Evolutionary conservation across 768 basidiomycete species (phyloP), one percentile per base, ranked within the genome.

Genomic region (Tylopilus felleus): DNA sequence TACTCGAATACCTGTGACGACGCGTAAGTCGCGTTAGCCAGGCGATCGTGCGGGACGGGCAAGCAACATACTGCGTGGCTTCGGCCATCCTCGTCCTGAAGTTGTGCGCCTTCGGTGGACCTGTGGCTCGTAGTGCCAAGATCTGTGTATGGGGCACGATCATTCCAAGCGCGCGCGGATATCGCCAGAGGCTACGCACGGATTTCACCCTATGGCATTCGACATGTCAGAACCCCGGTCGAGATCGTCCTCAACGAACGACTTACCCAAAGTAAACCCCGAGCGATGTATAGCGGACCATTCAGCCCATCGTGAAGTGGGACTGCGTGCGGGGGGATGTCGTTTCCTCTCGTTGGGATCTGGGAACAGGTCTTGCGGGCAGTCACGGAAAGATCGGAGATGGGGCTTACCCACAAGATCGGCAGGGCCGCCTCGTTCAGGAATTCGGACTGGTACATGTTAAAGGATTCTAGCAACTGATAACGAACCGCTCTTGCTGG

Each of bases 281-380:
- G 48, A 17, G 65, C 65, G 48, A 67, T 44, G 40, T 67, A 65
- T 2, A 56, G 38, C n/a, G 48, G 55, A 9, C 55, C 59, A 21
- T 43, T 3, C 2, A 51, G 43, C 16, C 53, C 57, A 22, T n/a
- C 43, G 3, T 28, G n/a, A 7, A 51, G 17, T 3, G 65, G 59
- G 28, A 60, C 60, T 31, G 65, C 63, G 17, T 47, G 28, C 5
- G 65, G 53, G 29, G 65, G 65, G 28, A 66, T 62, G 16, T 51
- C 22, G 21, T 59, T 67, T 1, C 62, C 65, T 49, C 21, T 47
- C 4, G 60, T 54, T 46, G 46, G 53, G 27, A 33, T 56, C 60
- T 65, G 22, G 27, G 35, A 28, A 41, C 7, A 9, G 5, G 27
- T 48, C 36, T 17, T 27, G 19, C 7, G 28, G 17, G 28, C 13